phyloP scores from a whole-genome alignment of 2,329 filamentous ascomycete genomes.

The Beauveria varroae region DNA sequence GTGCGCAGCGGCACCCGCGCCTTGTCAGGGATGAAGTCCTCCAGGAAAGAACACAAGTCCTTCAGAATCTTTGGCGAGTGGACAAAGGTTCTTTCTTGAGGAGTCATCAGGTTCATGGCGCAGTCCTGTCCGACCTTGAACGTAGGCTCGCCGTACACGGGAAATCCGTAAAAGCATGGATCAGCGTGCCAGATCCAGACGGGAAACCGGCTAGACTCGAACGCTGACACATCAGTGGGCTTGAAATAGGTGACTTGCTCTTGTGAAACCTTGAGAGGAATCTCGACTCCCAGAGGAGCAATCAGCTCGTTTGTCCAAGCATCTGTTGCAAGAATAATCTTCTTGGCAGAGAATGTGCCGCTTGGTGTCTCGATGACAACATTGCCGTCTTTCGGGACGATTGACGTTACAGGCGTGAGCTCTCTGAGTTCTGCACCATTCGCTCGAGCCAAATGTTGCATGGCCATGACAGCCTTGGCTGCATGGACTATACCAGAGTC shows the following conservation, averaged over 20 bases:
- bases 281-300: slow-evolving; percentile 19
- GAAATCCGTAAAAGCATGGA: slow-evolving; percentile 14
- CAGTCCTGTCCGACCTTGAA: slow-evolving; percentile 13
- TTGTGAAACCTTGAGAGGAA: slow-evolving; percentile 12
- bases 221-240: slow-evolving; percentile 2
- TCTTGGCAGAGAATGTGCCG: slow-evolving; percentile 5
- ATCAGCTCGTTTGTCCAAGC: slow-evolving; percentile 14
- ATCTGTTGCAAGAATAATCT: slow-evolving; percentile 13
- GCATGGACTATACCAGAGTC: slow-evolving; percentile 19
- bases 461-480: slow-evolving; percentile 9
- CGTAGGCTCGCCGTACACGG: slow-evolving; percentile 13
- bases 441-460: slow-evolving; percentile 11
- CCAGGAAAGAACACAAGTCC: not conserved
- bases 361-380: slow-evolving; percentile 9
- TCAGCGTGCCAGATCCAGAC: slow-evolving; percentile 13
- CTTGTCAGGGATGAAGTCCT: not conserved
- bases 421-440: slow-evolving; percentile 11
- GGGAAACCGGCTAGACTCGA: slow-evolving; percentile 9
- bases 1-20: slow-evolving; percentile 15
- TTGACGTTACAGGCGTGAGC: not conserved
- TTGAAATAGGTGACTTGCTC: slow-evolving; percentile 15
- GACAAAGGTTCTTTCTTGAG: slow-evolving; percentile 9
- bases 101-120: slow-evolving; percentile 12
- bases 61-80: slow-evolving; percentile 8
- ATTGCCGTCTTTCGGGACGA: not conserved